A percentile compares a stretch with the other conserved stretches of the same genome.
These are phyloP conservation scores for Sporothrix humicola DNA, from an alignment of 2,329 filamentous ascomycete species.

Conservation along the genomic window DNA sequence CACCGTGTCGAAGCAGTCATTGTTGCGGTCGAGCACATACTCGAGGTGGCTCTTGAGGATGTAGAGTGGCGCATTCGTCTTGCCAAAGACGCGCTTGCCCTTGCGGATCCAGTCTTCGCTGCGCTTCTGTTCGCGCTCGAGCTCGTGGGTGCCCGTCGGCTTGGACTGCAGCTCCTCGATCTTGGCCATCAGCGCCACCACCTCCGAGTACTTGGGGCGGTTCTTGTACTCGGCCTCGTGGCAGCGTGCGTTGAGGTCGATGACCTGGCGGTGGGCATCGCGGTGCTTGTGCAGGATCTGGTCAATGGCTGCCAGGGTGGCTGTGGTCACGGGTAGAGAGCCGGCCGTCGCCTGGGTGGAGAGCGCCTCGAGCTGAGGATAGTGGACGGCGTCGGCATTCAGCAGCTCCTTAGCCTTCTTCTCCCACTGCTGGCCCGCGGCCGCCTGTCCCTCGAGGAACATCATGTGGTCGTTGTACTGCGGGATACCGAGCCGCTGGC, in stretches of 20 bases:
- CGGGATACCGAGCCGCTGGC: conserved; percentile 76
- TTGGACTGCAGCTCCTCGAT: conserved; percentile 91
- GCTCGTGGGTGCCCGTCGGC: conserved; percentile 84
- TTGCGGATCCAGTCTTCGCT: conserved; percentile 99
- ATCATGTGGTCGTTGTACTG: conserved; percentile 79
- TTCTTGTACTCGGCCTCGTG: conserved; percentile 75
- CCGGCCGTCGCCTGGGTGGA: conserved; percentile 76
- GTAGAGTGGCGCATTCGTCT: conserved; percentile 94
- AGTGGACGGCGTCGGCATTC: conserved; percentile 88
- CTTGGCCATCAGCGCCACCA: conserved; percentile 86
- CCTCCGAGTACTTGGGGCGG: conserved; percentile 85
- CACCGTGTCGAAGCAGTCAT: conserved; percentile 86
- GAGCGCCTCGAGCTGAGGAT: conserved; percentile 90
- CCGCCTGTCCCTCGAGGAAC: conserved; percentile 76
- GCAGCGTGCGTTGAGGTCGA: conserved; percentile 79
- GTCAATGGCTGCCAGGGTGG: conserved; percentile 82
- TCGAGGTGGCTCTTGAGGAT: conserved; percentile 95
- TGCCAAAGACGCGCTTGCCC: conserved; percentile 96
- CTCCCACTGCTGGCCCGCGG: conserved; percentile 86
- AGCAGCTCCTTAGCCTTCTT: conserved; percentile 91
- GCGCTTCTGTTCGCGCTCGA: conserved; percentile 91
- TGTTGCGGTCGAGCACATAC: conserved; percentile 86
- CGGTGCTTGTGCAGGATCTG: conserved; percentile 94
- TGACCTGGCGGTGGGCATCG: conserved; percentile 87
- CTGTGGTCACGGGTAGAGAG: conserved; percentile 77